Base-by-base conservation (phyloP, 371 early-diverging fungal genomes). In the Rhizopus sp. region DNA sequence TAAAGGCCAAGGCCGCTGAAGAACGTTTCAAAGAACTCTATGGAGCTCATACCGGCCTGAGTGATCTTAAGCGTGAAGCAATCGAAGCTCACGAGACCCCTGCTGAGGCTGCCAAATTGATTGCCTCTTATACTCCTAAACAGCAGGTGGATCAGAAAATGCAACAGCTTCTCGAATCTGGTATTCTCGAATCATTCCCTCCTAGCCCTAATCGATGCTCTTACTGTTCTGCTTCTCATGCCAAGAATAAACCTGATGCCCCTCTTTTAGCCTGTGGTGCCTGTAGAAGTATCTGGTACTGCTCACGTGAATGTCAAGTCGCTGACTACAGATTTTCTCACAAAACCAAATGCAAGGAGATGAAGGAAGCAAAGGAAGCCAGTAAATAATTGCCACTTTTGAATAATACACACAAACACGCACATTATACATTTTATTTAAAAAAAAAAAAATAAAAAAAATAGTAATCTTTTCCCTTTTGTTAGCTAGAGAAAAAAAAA, bases 251-350 rank as follows among this genome's bases (percentile, higher is more conserved):
- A 30, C 72, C 79, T 40, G 78, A 73, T 32, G 63, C 79, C 57
- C 70, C 84, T 10, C 63, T 85, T 50, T 66, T 83, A 53, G 77
- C 78, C 68, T 85, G 86, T 61, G 78, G 77, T 68, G 83, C 76
- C 50, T 85, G 86, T 69, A 75, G 68, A 69, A 75, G 77, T 60
- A 82, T 83, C 38, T 83, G 83, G 68, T 85, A 85, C 59, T 85
- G 86, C 66, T 78, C 78, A 55, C 75, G 81, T 57, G 83, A 83
- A 7, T 85, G 86, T 67, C 86, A 85, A 68, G 79, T 78, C 16
- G 55, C 63, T 15, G 81, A 85, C 63, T 85, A 77, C 59, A 82
- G 78, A 67, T 29, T 55, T 41, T 58, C 54, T 49, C 85, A 85
- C 59, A 85, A 85, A 62, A 54, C 64, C 57, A 68, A 57, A 44